Conservation (phyloP, 768 basidiomycete species). For the Sutorius australiensis region DNA sequence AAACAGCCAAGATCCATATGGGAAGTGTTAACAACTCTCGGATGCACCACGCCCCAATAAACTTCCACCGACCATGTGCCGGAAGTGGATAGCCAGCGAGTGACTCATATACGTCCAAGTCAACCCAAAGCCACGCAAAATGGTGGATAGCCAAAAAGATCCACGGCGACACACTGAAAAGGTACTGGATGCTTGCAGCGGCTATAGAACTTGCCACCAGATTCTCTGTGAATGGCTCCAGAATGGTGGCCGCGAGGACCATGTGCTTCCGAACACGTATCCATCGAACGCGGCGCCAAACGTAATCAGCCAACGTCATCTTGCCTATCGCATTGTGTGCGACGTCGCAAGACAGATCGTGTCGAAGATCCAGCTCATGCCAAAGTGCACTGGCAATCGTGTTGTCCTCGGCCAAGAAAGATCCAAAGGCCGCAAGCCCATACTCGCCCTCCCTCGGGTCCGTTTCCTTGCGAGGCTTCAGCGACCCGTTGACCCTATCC, state of each 20-base stretch:
- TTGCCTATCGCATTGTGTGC: constrained; percentile 85
- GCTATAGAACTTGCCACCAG: constrained; percentile 67
- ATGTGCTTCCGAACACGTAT: constrained; percentile 95
- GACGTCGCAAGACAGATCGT: constrained; percentile 88
- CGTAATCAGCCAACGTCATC: constrained; percentile 81
- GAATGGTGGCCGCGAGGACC: constrained; percentile 78
- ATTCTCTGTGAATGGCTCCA: constrained; percentile 93
- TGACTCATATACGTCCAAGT: constrained; percentile 78
- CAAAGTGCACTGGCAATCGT: constrained; percentile 91
- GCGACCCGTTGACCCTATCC: constrained; percentile 64
- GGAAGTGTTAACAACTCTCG: constrained; percentile 86
- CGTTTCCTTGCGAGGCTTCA: constrained; percentile 42
- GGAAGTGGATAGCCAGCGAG: constrained; percentile 65
- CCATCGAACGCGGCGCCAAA: constrained; percentile 91
- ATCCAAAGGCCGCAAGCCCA: constrained; percentile 78
- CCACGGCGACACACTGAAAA: constrained; percentile 51
- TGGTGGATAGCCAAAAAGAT: constrained; percentile 59
- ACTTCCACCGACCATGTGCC: constrained; percentile 45
- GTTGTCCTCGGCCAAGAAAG: constrained; percentile 96
- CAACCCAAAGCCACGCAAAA: constrained; percentile 67
- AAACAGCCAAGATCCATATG: constrained; percentile 79
- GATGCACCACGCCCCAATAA: constrained; percentile 72
- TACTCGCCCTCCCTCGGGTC: constrained; percentile 20
- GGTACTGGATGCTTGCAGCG: constrained; percentile 47
- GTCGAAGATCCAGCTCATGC: constrained; percentile 87